Evolutionary conservation across 768 basidiomycete genomes (phyloP).

Genomic region (Mycena rosella): DNA sequence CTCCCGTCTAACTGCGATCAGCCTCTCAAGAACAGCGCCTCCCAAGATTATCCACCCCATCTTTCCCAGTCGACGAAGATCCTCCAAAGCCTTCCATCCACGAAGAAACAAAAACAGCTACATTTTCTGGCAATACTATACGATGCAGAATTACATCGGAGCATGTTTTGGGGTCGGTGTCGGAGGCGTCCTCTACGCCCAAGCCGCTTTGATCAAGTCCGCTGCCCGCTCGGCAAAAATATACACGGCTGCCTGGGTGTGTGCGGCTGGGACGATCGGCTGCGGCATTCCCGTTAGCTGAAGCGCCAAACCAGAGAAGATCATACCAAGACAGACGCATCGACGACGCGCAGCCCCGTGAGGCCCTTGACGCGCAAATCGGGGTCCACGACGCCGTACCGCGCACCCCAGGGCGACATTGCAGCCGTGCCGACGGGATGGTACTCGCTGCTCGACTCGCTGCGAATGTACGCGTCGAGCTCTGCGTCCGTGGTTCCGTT

Average conservation of each 20-base stretch:
- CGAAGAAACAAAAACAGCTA: too few relatives aligned
- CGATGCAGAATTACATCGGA: too few relatives aligned
- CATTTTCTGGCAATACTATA: too few relatives aligned
- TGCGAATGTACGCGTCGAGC: slow-evolving; percentile 33
- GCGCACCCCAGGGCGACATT: slow-evolving; percentile 36
- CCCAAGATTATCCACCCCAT: too few relatives aligned
- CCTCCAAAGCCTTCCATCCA: too few relatives aligned
- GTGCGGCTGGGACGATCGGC: slow-evolving; percentile 23
- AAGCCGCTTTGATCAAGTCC: slow-evolving; percentile 24
- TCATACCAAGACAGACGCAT: slow-evolving; percentile 45
- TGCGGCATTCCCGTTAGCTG: slow-evolving; percentile 5
- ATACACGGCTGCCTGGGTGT: slow-evolving; percentile 32
- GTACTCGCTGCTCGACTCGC: slow-evolving; percentile 13
- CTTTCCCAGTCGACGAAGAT: too few relatives aligned
- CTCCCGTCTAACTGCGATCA: too few relatives aligned
- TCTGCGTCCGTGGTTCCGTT: neutral
- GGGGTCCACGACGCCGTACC: slow-evolving; percentile 13
- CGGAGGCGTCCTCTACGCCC: too few relatives aligned
- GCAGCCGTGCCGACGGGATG: slow-evolving; percentile 37
- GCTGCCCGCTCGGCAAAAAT: slow-evolving; percentile 30
- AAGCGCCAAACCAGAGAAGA: too few relatives aligned
- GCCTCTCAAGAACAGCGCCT: too few relatives aligned
- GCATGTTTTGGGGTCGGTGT: too few relatives aligned
- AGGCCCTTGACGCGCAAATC: slow-evolving; percentile 33
- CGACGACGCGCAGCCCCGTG: slow-evolving; percentile 45